Evolutionary conservation across 2,329 filamentous ascomycete genomes (phyloP).

Genomic region (Penicillium sp.): DNA sequence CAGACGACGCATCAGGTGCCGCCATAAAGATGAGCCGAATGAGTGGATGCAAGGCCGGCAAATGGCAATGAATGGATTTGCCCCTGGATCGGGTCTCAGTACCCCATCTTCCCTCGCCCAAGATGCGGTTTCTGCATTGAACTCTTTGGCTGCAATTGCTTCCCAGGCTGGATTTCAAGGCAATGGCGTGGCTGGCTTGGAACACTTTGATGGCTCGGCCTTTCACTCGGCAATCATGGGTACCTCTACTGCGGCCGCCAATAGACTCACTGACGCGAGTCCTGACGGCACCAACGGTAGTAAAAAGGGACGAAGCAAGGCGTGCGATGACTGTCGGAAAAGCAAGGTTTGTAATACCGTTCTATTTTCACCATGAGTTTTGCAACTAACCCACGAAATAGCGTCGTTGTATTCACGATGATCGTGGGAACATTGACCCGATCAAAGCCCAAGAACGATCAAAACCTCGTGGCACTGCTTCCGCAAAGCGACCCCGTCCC

Average conservation of each 20-base stretch:
- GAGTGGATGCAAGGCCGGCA: constrained; percentile 30
- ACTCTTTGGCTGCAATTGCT: constrained; percentile 40
- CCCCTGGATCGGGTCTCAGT: constrained; percentile 26
- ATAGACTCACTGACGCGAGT: constrained; percentile 31
- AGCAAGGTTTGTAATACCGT: constrained; percentile 57
- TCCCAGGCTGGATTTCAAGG: constrained; percentile 36
- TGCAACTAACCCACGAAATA: constrained; percentile 31
- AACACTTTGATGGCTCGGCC: constrained; percentile 30
- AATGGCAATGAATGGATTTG: constrained; percentile 32
- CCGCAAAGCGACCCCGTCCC: constrained; percentile 54
- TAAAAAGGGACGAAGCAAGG: constrained; percentile 62
- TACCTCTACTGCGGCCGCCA: constrained; percentile 26
- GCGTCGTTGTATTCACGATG: constrained; percentile 67
- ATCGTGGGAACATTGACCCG: constrained; percentile 63
- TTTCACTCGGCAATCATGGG: constrained; percentile 28
- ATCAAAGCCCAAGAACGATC: constrained; percentile 62
- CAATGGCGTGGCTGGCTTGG: constrained; percentile 23
- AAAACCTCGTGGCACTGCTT: constrained; percentile 57
- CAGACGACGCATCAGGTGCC: constrained; percentile 62
- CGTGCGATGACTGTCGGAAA: constrained; percentile 65
- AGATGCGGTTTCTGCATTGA: constrained; percentile 41
- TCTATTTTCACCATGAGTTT: constrained; percentile 12
- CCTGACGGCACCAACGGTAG: constrained; percentile 41
- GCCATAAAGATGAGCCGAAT: constrained; percentile 58
- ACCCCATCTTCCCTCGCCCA: constrained; percentile 35